Base-by-base conservation (phyloP, 2,329 filamentous ascomycete genomes). In the Aspergillus udagawae region DNA sequence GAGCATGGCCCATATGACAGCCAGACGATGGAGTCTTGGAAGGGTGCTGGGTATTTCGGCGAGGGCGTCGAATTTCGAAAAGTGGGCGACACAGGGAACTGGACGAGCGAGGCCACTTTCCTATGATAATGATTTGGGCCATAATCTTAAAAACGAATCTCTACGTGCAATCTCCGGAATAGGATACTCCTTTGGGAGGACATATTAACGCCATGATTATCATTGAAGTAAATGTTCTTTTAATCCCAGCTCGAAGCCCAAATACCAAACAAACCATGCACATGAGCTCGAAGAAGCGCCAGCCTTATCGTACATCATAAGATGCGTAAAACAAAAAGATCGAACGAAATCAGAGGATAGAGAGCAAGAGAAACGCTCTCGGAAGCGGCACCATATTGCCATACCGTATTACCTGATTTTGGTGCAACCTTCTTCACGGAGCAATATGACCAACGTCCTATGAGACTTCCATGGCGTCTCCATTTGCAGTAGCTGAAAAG, bases 21-120 rank as follows among this genome's bases (percentile, higher is more conserved):
- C 7, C 73, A 82, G 4, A 93, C 88, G 41, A 97, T 99, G 94
- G 85, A 86, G 66, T 89, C 90, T 2, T 99, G 94, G 94, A 86
- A 89, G 64, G 86, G 90, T 60, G 91, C 91, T 25, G 94, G 94
- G 2, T 97, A 97, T 72, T 99, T 99, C 75, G 89, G 87, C 12
- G 88, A 94, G 62, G 74, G 90, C 0, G 91, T 96, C 25, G 93
- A 92, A 70, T 92, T 93, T 66, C 82, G 86, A 62, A 79, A 75
- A 59, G 82, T 77, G 6, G 84, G 82, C 10, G 79, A 82, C 49
- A 81, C 82, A 25, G 79, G 74, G 23, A 73, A 73, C 10, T 89
- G 86, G 86, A 80, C 68, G 56, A 74, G 74, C 52, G 71, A 78
- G 17, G 79, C 76, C 42, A 71, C 70, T 52, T 87, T 87, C 73